phyloP scores from a whole-genome alignment of 2,329 filamentous ascomycete genomes.

The Aspergillus bombycis region DNA sequence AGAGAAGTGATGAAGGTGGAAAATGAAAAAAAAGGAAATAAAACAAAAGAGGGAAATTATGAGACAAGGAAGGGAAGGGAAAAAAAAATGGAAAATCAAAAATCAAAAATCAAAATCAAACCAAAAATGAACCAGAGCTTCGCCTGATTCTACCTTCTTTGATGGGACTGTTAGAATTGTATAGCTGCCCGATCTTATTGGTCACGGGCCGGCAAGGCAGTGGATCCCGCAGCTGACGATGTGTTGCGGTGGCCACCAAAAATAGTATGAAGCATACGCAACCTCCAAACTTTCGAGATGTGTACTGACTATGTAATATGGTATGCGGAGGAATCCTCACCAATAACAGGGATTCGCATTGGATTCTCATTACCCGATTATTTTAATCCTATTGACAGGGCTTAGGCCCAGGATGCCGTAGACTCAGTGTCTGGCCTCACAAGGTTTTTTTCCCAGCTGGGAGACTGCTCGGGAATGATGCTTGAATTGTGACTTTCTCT shows the following conservation, averaged over 20 bases:
- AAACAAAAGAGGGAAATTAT: not conserved
- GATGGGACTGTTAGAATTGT: not conserved
- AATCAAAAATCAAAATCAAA: not conserved
- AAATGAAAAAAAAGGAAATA: not conserved
- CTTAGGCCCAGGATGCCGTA: conserved; percentile 7
- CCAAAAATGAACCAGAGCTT: not conserved
- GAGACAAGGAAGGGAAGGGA: not conserved
- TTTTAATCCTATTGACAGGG: not conserved
- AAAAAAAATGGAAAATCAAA: not conserved
- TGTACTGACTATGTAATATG: not conserved
- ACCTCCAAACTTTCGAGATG: conserved; percentile 1
- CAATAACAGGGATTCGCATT: not conserved
- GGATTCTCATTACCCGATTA: not conserved
- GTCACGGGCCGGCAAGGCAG: not conserved
- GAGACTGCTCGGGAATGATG: not conserved
- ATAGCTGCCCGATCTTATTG: not conserved
- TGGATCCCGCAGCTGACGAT: conserved; percentile 12
- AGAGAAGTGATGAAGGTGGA: not conserved
- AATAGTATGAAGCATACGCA: conserved; percentile 14
- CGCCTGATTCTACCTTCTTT: not conserved
- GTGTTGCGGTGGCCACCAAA: conserved; percentile 5
- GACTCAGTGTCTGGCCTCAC: conserved; percentile 3
- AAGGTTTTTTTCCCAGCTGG: not conserved
- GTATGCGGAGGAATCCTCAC: not conserved
- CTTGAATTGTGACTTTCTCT: not conserved